Evolutionary conservation across 768 basidiomycete species (phyloP).

Genomic region (Pholiota microspora): DNA sequence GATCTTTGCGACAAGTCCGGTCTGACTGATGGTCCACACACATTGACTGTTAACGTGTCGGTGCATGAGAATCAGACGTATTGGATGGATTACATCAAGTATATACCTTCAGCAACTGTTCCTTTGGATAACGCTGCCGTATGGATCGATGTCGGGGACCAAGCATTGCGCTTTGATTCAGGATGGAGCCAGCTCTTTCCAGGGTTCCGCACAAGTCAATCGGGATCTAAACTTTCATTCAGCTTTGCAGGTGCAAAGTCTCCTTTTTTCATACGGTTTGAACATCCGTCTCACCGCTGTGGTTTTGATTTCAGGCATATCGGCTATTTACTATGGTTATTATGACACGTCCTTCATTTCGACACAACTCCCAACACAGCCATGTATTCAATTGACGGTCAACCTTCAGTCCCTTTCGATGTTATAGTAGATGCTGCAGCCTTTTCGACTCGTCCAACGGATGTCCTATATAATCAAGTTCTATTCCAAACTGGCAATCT

Average conservation of each 20-base stretch:
- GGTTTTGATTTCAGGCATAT: background rate
- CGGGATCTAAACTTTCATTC: conserved; percentile 1
- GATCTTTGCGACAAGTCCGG: conserved; percentile 16
- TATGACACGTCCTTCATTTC: background rate
- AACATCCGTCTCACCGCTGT: too few species aligned
- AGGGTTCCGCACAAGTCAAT: background rate
- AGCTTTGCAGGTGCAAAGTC: background rate
- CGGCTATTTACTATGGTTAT: background rate
- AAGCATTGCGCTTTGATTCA: conserved; percentile 16
- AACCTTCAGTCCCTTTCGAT: background rate
- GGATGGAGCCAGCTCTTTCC: conserved; percentile 15
- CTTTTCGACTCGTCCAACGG: background rate
- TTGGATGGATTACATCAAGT: conserved; percentile 27
- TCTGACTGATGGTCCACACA: conserved; percentile 20
- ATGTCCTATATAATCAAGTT: background rate
- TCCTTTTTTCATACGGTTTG: too few species aligned
- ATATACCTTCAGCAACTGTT: conserved; percentile 16
- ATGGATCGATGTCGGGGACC: conserved; percentile 14
- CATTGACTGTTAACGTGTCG: conserved; percentile 20
- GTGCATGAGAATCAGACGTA: conserved; percentile 19
- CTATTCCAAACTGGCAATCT: conserved; percentile 5
- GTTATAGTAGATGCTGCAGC: background rate
- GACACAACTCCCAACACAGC: background rate
- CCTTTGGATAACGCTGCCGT: conserved; percentile 13
- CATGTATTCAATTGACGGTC: background rate